phyloP scores from a whole-genome alignment of 495 filamentous ascomycete species.

The Patellaria atrata region DNA sequence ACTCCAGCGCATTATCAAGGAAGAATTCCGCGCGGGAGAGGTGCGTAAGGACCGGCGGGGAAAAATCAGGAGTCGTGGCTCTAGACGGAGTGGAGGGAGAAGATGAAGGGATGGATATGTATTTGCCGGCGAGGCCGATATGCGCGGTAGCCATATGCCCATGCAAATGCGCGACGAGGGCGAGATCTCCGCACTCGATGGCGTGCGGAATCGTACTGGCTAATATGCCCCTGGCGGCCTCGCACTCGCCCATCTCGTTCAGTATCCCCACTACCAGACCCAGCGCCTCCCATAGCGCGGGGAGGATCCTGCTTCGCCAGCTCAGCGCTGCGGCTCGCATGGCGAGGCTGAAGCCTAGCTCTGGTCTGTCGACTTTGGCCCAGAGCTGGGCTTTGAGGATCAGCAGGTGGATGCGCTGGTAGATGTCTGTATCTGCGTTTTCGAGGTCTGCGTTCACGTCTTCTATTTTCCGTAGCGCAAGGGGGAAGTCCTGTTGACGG shows the following conservation, averaged over 20 bases:
- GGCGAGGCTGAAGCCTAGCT: constrained; percentile 70
- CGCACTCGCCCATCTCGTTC: constrained; percentile 58
- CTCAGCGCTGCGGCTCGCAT: constrained; percentile 68
- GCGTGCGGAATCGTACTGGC: constrained; percentile 64
- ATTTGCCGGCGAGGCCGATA: constrained; percentile 67
- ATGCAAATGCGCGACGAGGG: constrained; percentile 53
- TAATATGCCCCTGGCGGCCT: constrained; percentile 50
- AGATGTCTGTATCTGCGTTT: constrained; percentile 57
- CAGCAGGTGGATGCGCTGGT: constrained; percentile 60
- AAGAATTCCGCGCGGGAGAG: too few relatives aligned
- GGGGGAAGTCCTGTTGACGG: constrained; percentile 44
- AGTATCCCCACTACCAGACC: constrained; percentile 54
- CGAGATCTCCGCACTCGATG: constrained; percentile 56
- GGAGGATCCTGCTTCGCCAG: constrained; percentile 53
- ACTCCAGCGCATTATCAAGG: too few relatives aligned
- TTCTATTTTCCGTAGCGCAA: constrained; percentile 56
- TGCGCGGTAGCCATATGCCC: constrained; percentile 66
- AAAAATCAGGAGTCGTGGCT: too few relatives aligned
- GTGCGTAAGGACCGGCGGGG: too few relatives aligned
- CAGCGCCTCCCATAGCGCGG: constrained; percentile 65
- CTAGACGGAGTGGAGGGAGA: too few relatives aligned
- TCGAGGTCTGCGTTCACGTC: constrained; percentile 47
- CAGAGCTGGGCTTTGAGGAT: constrained; percentile 63
- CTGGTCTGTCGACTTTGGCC: constrained; percentile 51
- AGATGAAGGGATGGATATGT: too few relatives aligned